These are phyloP conservation scores for Fibroporia radiculosa DNA, from an alignment of 768 basidiomycete species.

Conservation along the genomic window DNA sequence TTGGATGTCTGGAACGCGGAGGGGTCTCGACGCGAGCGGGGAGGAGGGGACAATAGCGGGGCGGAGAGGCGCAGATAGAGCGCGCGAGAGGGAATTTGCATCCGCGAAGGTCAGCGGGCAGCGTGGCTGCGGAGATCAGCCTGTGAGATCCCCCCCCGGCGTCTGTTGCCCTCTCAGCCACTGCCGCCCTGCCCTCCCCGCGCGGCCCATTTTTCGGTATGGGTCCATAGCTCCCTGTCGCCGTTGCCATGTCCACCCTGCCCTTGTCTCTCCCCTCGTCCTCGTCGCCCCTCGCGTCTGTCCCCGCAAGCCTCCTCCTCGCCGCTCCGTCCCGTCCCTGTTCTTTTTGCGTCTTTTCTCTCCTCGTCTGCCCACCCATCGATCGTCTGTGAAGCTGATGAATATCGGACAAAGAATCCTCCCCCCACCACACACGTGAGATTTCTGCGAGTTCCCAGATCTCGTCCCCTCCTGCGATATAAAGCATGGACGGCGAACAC, in stretches of 20 bases:
- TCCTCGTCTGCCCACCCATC: slow-evolving; percentile 9
- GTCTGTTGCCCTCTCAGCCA: slow-evolving; percentile 5
- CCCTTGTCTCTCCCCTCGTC: slow-evolving; percentile 1
- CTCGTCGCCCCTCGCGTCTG: slow-evolving; percentile 7
- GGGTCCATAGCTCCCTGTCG: slow-evolving; percentile 2
- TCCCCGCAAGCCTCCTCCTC: slow-evolving; percentile 1
- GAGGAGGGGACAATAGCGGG: background rate
- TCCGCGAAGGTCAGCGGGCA: slow-evolving; percentile 14
- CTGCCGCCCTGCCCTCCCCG: slow-evolving; percentile 5
- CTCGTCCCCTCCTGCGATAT: slow-evolving; percentile 7
- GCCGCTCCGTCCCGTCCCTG: slow-evolving; percentile 2
- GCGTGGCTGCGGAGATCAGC: slow-evolving; percentile 12
- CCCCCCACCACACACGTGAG: slow-evolving; percentile 15
- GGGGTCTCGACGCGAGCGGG: too few species aligned
- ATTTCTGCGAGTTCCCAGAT: slow-evolving; percentile 12
- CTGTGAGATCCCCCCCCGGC: slow-evolving; percentile 9
- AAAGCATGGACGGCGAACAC: slow-evolving; percentile 7
- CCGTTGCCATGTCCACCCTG: background rate
- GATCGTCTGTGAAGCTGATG: slow-evolving; percentile 17
- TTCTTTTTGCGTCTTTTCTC: slow-evolving; percentile 8
- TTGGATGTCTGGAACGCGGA: too few species aligned
- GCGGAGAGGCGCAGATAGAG: background rate
- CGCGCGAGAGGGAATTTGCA: slow-evolving; percentile 12
- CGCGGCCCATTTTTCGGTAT: slow-evolving; percentile 6
- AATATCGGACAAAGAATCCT: slow-evolving; percentile 13